These are phyloP conservation scores for Diaporthe nobilis DNA, from an alignment of 2,329 filamentous ascomycete species.

Conservation along the genomic window DNA sequence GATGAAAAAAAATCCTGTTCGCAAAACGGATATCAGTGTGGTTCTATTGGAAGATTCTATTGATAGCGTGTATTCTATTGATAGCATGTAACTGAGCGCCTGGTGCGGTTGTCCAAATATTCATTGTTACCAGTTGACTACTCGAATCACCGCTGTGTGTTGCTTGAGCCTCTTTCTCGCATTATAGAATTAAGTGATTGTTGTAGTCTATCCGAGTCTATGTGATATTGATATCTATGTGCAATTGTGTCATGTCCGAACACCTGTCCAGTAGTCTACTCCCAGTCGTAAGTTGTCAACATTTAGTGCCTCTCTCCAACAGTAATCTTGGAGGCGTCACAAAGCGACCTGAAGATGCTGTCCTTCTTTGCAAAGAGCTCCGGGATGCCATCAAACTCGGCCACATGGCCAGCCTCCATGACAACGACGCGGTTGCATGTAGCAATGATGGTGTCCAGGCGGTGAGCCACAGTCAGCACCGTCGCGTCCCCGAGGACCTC, in stretches of 20 bases:
- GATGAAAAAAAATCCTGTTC: too few relatives aligned
- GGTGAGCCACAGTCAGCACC: conserved; percentile 79
- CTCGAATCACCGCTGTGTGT: neutral
- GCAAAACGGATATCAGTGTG: neutral
- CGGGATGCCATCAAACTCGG: conserved; percentile 28
- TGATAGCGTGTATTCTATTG: neutral
- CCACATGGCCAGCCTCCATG: conserved; percentile 31
- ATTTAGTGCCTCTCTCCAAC: conserved; percentile 25
- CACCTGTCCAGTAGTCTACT: neutral
- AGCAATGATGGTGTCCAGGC: conserved; percentile 55
- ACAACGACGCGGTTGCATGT: conserved; percentile 35
- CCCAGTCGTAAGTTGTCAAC: neutral
- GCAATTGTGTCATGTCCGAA: neutral
- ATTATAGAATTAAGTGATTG: conserved; percentile 27
- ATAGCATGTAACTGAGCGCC: neutral
- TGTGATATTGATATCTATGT: conserved; percentile 3
- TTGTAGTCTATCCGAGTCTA: conserved; percentile 9
- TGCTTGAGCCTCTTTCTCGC: neutral
- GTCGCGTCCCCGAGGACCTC: conserved; percentile 78
- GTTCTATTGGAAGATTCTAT: neutral
- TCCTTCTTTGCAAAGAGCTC: conserved; percentile 25
- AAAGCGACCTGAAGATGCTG: conserved; percentile 35
- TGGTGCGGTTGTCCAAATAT: neutral
- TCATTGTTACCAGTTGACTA: neutral
- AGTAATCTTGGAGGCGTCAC: conserved; percentile 32